A percentile compares a stretch with the other conserved stretches of the same genome.
Evolutionary conservation across 2,329 filamentous ascomycete genomes (phyloP).

Genomic region (Alternaria sp.): DNA sequence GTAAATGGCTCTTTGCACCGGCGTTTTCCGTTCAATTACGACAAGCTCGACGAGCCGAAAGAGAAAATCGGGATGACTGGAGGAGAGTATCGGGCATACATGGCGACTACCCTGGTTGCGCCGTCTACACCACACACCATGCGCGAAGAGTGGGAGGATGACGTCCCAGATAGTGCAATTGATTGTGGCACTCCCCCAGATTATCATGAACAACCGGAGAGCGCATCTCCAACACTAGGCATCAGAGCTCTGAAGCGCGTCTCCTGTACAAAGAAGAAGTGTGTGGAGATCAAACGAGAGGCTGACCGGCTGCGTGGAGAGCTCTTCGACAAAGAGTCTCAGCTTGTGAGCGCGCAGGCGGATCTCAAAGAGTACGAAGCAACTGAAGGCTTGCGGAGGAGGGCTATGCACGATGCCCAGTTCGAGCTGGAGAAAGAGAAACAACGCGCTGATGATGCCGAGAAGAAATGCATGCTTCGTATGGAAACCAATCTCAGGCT

Average conservation of each 20-base stretch:
- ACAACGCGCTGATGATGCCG: conserved; percentile 4
- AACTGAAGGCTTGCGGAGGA: background rate
- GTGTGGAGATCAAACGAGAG: conserved; percentile 1
- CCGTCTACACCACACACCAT: background rate
- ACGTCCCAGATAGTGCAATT: background rate
- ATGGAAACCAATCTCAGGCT: background rate
- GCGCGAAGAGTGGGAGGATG: background rate
- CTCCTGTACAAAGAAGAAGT: background rate
- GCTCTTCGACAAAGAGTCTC: conserved; percentile 5
- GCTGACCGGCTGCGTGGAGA: background rate
- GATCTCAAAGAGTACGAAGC: conserved; percentile 2
- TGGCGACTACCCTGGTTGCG: background rate
- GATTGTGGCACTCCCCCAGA: background rate
- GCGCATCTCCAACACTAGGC: background rate
- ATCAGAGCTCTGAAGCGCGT: background rate
- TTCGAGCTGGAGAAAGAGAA: background rate
- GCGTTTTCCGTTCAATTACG: conserved; percentile 12
- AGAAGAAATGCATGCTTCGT: background rate
- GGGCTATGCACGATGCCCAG: background rate
- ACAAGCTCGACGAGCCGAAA: conserved; percentile 1
- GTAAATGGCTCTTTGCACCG: conserved; percentile 6
- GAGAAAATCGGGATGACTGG: background rate
- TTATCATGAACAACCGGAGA: background rate
- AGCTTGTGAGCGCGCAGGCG: background rate
- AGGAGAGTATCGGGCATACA: background rate